These are phyloP conservation scores for Rhododendron griersonianum DNA, from an alignment of 148 eudicot species.

Conservation along the genomic window DNA sequence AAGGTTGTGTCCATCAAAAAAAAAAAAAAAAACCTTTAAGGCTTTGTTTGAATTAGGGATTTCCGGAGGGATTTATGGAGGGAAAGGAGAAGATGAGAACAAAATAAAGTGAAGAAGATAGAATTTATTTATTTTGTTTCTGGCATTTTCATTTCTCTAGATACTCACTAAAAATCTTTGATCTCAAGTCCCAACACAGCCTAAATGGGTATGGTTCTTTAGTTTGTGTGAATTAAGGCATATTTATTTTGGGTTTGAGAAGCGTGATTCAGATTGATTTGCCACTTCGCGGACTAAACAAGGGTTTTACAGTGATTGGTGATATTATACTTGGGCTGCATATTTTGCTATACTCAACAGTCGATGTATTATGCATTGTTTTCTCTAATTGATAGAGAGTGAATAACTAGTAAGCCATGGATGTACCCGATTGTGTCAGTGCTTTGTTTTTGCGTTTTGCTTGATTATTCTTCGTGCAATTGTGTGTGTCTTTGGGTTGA, in stretches of 20 bases:
- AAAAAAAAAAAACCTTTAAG: too few species aligned
- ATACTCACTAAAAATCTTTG: neutral
- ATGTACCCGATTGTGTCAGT: too few species aligned
- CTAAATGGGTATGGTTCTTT: neutral
- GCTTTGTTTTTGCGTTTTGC: too few species aligned
- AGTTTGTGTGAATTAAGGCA: neutral
- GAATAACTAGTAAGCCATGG: too few species aligned
- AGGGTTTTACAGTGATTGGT: too few species aligned
- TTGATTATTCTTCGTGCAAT: neutral
- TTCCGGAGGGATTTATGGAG: neutral
- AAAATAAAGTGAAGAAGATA: neutral
- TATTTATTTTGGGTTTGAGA: neutral
- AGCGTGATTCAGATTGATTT: neutral
- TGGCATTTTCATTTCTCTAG: neutral
- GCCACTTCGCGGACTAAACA: neutral
- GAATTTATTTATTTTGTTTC: neutral
- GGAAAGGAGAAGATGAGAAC: neutral
- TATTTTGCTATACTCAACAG: too few species aligned
- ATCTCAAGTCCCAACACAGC: neutral
- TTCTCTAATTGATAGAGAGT: too few species aligned
- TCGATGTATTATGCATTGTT: too few species aligned
- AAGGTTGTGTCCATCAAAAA: neutral
- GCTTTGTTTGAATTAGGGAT: neutral
- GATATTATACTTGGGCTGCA: too few species aligned
- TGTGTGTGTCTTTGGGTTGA: neutral